These are phyloP conservation scores for Neonectria faginata DNA, from an alignment of 2,329 filamentous ascomycete species.

Conservation along the genomic window DNA sequence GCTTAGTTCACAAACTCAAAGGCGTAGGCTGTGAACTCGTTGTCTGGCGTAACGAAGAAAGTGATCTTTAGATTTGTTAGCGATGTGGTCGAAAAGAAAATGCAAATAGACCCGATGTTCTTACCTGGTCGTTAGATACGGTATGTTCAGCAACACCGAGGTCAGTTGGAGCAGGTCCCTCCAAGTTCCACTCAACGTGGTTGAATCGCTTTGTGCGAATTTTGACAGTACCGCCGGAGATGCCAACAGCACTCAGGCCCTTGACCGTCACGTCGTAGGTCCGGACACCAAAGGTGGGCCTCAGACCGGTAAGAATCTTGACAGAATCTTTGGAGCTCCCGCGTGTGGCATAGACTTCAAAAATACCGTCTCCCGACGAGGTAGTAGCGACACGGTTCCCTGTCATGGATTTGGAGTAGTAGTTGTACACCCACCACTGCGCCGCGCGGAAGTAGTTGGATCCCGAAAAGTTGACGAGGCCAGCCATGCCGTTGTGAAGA, in stretches of 20 bases:
- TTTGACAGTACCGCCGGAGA: constrained; percentile 3
- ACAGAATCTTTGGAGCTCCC: constrained; percentile 4
- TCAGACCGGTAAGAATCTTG: constrained; percentile 9
- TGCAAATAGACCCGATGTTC: neutral
- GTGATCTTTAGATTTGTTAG: constrained; percentile 7
- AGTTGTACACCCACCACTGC: constrained; percentile 30
- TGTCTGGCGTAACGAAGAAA: constrained; percentile 8
- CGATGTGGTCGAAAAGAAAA: neutral
- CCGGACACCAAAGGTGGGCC: constrained; percentile 3
- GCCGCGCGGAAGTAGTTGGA: constrained; percentile 20
- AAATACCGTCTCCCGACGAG: constrained; percentile 12
- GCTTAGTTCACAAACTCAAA: constrained; percentile 13
- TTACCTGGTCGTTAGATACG: neutral
- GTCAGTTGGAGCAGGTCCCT: constrained; percentile 7
- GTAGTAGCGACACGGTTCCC: constrained; percentile 15
- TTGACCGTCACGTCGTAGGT: constrained; percentile 8
- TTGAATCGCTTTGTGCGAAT: constrained; percentile 9
- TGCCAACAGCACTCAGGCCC: neutral
- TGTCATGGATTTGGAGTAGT: constrained; percentile 24
- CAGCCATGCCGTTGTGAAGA: constrained; percentile 10
- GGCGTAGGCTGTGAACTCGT: constrained; percentile 5
- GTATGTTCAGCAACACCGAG: constrained; percentile 3
- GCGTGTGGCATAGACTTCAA: constrained; percentile 16
- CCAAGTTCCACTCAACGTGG: constrained; percentile 1
- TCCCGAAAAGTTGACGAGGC: constrained; percentile 16